phyloP scores from a whole-genome alignment of 257 asterid genomes.

The Fraxinus cuspidata region DNA sequence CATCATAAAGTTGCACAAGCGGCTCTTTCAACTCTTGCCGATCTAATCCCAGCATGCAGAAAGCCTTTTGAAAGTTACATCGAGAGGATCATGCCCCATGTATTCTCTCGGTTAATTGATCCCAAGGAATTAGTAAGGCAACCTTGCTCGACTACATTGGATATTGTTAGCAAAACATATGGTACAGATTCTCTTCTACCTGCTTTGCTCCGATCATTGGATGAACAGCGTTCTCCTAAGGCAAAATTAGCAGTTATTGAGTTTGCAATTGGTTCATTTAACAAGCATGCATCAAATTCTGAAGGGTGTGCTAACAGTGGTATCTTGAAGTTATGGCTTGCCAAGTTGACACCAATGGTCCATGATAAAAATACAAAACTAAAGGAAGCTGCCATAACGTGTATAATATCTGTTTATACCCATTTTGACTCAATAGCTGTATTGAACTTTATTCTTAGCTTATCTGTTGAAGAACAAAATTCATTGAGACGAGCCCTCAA shows the following conservation, averaged over 20 bases:
- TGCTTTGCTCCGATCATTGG: conserved; percentile 91
- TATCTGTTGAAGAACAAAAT: conserved; percentile 96
- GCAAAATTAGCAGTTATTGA: conserved; percentile 97
- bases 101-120: conserved; percentile 93
- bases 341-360: conserved; percentile 81
- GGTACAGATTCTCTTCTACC: conserved; percentile 93
- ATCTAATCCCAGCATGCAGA: conserved; percentile 90
- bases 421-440: conserved; percentile 83
- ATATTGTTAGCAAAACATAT: conserved; percentile 86
- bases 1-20: conserved; percentile 99
- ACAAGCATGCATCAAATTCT: conserved; percentile 72
- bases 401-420: conserved; percentile 86
- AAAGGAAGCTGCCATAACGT: conserved; percentile 89
- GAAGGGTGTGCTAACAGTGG: conserved; percentile 88
- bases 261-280: conserved; percentile 87
- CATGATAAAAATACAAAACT: conserved; percentile 92
- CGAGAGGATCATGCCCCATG: conserved; percentile 97
- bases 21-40: conserved; percentile 95
- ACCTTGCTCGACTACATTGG: conserved; percentile 91
- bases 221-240: conserved; percentile 99
- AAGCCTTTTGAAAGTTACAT: conserved; percentile 95
- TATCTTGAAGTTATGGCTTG: conserved; percentile 94
- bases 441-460: conserved; percentile 79
- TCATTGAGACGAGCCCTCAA: conserved; percentile 92
- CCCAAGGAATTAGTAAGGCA: conserved; percentile 97